Evolutionary conservation across 768 basidiomycete species (phyloP).

Genomic region (Mycena vitilis): DNA sequence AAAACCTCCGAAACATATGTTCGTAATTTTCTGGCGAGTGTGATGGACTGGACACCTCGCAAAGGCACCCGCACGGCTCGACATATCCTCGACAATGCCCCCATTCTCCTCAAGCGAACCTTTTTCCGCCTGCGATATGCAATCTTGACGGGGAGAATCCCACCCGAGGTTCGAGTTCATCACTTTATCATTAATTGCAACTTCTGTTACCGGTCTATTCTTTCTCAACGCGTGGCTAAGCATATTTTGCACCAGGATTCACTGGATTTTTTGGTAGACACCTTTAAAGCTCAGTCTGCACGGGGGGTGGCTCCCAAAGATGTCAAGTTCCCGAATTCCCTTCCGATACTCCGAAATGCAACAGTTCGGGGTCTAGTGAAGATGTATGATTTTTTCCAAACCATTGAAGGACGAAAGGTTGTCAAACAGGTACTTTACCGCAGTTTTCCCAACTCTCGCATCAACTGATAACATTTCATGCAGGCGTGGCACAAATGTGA

Average conservation of each 20-base stretch:
- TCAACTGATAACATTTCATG: too few relatives aligned
- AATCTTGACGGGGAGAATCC: constrained; percentile 1
- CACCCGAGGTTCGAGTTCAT: neutral
- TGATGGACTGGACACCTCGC: constrained; percentile 27
- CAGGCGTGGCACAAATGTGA: too few relatives aligned
- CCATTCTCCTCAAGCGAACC: neutral
- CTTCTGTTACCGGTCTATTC: too few relatives aligned
- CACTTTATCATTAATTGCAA: too few relatives aligned
- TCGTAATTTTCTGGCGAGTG: constrained; percentile 15
- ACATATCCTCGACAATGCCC: constrained; percentile 29
- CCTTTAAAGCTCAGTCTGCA: neutral
- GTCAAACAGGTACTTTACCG: too few relatives aligned
- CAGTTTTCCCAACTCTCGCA: too few relatives aligned
- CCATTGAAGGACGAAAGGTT: neutral
- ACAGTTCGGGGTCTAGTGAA: neutral
- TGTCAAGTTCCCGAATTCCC: neutral
- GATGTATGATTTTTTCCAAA: constrained; percentile 7
- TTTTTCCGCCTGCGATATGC: constrained; percentile 13
- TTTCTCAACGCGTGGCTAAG: neutral
- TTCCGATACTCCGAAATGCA: neutral
- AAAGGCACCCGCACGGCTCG: constrained; percentile 15
- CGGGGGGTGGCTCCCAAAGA: neutral
- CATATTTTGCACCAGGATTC: constrained; percentile 1
- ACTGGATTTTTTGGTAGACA: neutral
- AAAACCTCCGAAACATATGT: constrained; percentile 22